Conservation (phyloP, 2,329 filamentous ascomycete genomes). For the Ascochyta koolunga region DNA sequence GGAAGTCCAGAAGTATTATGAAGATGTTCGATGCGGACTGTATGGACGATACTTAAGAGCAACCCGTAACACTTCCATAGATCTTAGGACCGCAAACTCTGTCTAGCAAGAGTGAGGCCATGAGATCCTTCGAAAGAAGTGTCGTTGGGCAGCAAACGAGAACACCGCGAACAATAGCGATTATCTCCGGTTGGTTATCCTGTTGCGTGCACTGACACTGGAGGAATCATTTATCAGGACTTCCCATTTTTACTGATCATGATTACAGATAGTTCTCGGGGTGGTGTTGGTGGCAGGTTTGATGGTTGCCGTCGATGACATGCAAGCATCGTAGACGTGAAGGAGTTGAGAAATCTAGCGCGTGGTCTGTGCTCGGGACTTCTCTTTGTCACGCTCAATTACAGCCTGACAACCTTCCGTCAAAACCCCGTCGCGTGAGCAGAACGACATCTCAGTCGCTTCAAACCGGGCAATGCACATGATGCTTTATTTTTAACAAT, state of each 20-base stretch:
- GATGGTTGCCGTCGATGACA: background rate
- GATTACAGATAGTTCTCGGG: background rate
- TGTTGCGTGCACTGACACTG: background rate
- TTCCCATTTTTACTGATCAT: background rate
- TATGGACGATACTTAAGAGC: background rate
- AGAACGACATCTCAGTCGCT: background rate
- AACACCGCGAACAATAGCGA: background rate
- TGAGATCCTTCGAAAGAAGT: too few relatives aligned
- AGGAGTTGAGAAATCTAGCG: background rate
- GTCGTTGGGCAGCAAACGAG: background rate
- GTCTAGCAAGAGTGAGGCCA: background rate
- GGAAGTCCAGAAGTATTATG: background rate
- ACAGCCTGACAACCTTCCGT: slow-evolving; percentile 1
- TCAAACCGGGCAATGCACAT: background rate
- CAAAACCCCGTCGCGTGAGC: slow-evolving; percentile 1
- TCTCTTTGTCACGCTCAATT: background rate
- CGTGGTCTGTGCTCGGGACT: slow-evolving; percentile 5
- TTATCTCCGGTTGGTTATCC: background rate
- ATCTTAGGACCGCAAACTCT: background rate
- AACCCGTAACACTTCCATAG: background rate
- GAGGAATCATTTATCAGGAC: background rate
- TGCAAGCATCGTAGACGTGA: background rate
- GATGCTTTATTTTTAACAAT: background rate
- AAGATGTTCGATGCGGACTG: background rate
- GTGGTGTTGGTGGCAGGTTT: background rate